Conservation (phyloP, 139 green algal genomes). For the Micractinium conductrix region DNA sequence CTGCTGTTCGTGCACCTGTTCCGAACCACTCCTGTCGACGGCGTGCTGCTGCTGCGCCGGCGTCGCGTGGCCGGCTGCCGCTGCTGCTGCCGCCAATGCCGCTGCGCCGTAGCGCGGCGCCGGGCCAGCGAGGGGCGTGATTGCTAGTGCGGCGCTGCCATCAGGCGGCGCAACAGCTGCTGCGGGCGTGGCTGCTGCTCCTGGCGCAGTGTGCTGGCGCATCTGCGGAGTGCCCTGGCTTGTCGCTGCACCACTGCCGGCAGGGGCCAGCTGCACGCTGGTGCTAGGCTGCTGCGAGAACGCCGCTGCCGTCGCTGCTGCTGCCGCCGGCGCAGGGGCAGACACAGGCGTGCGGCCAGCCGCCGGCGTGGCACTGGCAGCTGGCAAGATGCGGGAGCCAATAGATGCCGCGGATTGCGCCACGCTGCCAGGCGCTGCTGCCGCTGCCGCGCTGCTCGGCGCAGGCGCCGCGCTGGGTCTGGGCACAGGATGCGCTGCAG, state of each 20-base stretch:
- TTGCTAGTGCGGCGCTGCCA: neutral
- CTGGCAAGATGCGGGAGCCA: neutral
- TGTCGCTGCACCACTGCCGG: too few relatives aligned
- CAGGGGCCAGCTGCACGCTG: neutral
- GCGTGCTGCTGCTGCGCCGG: neutral
- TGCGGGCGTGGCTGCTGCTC: too few relatives aligned
- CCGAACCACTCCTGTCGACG: too few relatives aligned
- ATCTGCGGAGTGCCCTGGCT: too few relatives aligned
- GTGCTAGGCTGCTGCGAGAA: neutral
- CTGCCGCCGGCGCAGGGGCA: too few relatives aligned
- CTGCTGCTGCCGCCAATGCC: neutral
- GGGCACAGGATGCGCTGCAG: neutral
- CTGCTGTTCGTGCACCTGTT: neutral
- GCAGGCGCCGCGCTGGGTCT: neutral
- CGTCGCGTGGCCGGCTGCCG: neutral
- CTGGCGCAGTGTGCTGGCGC: too few relatives aligned
- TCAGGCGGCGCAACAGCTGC: neutral
- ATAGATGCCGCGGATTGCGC: neutral
- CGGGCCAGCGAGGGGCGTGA: slow-evolving; percentile 7
- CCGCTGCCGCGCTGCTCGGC: neutral
- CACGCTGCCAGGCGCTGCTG: too few relatives aligned
- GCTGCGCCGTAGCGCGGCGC: neutral
- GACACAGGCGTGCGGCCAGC: neutral
- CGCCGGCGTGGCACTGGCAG: neutral
- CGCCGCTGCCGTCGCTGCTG: neutral